These are phyloP conservation scores for Xylariomycetidae sp. DNA, from an alignment of 2,329 filamentous ascomycete genomes.

Conservation along the genomic window DNA sequence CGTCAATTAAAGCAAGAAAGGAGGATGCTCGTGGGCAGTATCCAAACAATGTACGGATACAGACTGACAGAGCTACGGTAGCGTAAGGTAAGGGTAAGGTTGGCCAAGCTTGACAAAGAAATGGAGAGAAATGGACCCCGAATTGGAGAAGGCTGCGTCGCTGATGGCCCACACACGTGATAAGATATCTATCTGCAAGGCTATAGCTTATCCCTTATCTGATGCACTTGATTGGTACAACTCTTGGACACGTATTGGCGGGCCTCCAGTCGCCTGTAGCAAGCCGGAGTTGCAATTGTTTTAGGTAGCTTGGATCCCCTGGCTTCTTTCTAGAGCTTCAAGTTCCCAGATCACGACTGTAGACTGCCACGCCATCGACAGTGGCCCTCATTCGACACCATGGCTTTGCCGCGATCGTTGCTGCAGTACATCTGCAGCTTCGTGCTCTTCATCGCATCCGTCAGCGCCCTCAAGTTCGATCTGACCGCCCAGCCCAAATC, in stretches of 20 bases:
- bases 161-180: neutral
- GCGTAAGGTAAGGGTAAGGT: too few species aligned
- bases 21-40: too few species aligned
- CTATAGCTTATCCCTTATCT: neutral
- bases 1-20: too few species aligned
- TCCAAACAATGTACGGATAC: too few species aligned
- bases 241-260: constrained; percentile 10
- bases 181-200: neutral
- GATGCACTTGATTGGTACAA: constrained; percentile 4
- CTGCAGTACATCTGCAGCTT: constrained; percentile 55
- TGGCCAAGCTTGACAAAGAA: too few species aligned
- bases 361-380: neutral
- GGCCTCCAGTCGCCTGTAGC: too few species aligned
- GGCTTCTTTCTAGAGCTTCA: neutral
- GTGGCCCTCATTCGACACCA: constrained; percentile 22
- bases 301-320: too few species aligned
- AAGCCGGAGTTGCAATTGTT: too few species aligned
- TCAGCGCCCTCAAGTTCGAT: constrained; percentile 85
- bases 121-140: neutral
- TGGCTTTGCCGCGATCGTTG: constrained; percentile 45
- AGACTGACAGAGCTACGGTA: too few species aligned
- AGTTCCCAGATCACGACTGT: neutral
- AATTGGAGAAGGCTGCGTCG: neutral
- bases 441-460: constrained; percentile 47
- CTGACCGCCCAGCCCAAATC: constrained; percentile 58